phyloP scores from a whole-genome alignment of 2,329 filamentous ascomycete genomes.

The Pseudogymnoascus sp. region DNA sequence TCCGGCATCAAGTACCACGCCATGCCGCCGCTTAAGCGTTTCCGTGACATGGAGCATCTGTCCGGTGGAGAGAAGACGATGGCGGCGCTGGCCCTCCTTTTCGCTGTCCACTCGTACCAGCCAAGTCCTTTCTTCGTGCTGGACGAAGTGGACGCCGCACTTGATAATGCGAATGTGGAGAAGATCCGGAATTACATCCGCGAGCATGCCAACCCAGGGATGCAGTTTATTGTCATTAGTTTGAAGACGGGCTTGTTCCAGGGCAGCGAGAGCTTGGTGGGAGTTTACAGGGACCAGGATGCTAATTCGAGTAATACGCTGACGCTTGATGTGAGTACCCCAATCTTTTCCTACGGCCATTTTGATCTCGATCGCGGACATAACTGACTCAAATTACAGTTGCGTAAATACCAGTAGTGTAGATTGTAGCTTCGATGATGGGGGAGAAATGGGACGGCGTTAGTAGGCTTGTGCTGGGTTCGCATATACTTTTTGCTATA shows the following conservation, averaged over 20 bases:
- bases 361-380: neutral
- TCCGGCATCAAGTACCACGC: slow-evolving; percentile 97
- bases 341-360: neutral
- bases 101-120: slow-evolving; percentile 94
- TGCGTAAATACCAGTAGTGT: slow-evolving; percentile 12
- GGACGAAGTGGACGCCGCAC: slow-evolving; percentile 92
- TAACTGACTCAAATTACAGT: slow-evolving; percentile 2
- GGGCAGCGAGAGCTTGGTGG: slow-evolving; percentile 89
- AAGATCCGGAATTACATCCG: slow-evolving; percentile 95
- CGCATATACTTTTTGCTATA: neutral
- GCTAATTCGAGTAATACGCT: slow-evolving; percentile 87
- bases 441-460: neutral
- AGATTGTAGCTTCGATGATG: neutral
- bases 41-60: slow-evolving; percentile 97
- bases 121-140: slow-evolving; percentile 96
- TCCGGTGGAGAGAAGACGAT: slow-evolving; percentile 98
- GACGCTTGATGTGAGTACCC: slow-evolving; percentile 80
- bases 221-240: slow-evolving; percentile 98
- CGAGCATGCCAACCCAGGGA: slow-evolving; percentile 88
- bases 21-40: slow-evolving; percentile 96
- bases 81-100: slow-evolving; percentile 90
- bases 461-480: neutral
- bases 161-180: slow-evolving; percentile 96
- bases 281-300: slow-evolving; percentile 90
- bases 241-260: slow-evolving; percentile 95